Base-by-base conservation (phyloP, 345 rosid genomes). In the Durio zibethinus region DNA sequence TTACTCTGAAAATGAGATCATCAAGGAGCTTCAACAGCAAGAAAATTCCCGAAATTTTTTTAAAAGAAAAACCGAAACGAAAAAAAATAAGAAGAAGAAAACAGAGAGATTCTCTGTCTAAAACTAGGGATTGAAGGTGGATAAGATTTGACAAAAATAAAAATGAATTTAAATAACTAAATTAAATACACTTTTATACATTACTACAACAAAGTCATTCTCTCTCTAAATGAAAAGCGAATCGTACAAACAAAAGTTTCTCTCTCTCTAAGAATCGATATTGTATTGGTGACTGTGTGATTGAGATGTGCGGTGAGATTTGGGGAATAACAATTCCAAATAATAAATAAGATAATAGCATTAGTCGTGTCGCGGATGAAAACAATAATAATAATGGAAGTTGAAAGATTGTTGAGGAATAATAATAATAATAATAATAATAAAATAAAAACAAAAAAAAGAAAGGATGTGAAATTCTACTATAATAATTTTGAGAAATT, bases 291-390 rank as follows among this genome's bases (percentile, higher is more conserved):
- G 79, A 78, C 83, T 80, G 82, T 80, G 82, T 82, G 91, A 92
- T 84, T 87, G 85, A 86, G 96, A 89, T 83, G 89, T 86, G 88
- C 79, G 88, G 88, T 82, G 80, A 78, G 89, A 87, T 82, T 80
- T 84, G 52, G 72, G 54, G 82, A 78, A 78, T 23, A 38, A 83
- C 66, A 85, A 73, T 74, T 76, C 40, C 83, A 74, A 79, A 57
- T 65, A 82, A 70, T 82, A 80, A 52, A 77, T 18, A 48, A 48
- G 20, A 48, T 14, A 48, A 48, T 48, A 48, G 20, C 53, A 5
- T 48, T 23, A 25, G 16, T 25, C 7, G 33, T 25, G 16, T 59
- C 6, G 16, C 11, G 5, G 31, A 27, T 59, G 35, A 59, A 23
- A 54, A 54, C 21, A 5, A 53, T 10, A 64, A 72, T 42, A n/a